Evolutionary conservation across 306 rosid species (phyloP).

Genomic region (Cyamopsis tetragonoloba): DNA sequence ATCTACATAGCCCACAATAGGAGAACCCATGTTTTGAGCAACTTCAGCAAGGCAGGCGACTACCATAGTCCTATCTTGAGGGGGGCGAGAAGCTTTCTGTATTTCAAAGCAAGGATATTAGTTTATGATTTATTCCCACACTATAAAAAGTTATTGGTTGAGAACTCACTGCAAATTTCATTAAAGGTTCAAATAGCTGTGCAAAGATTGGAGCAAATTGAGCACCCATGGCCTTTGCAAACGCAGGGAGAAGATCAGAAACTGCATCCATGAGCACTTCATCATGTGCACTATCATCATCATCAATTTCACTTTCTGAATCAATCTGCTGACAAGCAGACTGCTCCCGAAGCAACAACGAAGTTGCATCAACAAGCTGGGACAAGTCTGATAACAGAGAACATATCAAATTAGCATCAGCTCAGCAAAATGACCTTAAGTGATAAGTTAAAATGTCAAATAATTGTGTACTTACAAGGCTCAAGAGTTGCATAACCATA

Average conservation of each 20-base stretch:
- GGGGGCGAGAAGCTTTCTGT: constrained; percentile 89
- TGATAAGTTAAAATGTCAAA: neutral
- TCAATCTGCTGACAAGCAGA: constrained; percentile 83
- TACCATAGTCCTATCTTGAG: constrained; percentile 96
- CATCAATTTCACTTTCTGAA: constrained; percentile 82
- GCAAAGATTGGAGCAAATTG: constrained; percentile 89
- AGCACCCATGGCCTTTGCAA: constrained; percentile 93
- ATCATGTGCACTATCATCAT: constrained; percentile 72
- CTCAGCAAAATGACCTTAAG: constrained; percentile 22
- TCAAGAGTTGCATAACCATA: constrained; percentile 73
- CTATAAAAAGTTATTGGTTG: constrained; percentile 15
- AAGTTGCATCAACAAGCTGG: constrained; percentile 76
- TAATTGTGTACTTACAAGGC: constrained; percentile 64
- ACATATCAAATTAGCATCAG: constrained; percentile 25
- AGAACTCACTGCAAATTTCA: constrained; percentile 82
- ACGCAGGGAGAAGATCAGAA: constrained; percentile 93
- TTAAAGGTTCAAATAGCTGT: constrained; percentile 75
- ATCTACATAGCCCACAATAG: constrained; percentile 79
- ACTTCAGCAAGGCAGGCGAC: constrained; percentile 99
- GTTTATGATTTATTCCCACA: constrained; percentile 24
- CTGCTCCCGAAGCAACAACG: constrained; percentile 68
- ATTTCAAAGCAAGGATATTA: constrained; percentile 32
- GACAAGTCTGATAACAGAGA: constrained; percentile 50
- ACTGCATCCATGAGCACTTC: constrained; percentile 98
- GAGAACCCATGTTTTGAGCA: constrained; percentile 98